Evolutionary conservation across 306 rosid genomes (phyloP).

Genomic region (Morella rubra): DNA sequence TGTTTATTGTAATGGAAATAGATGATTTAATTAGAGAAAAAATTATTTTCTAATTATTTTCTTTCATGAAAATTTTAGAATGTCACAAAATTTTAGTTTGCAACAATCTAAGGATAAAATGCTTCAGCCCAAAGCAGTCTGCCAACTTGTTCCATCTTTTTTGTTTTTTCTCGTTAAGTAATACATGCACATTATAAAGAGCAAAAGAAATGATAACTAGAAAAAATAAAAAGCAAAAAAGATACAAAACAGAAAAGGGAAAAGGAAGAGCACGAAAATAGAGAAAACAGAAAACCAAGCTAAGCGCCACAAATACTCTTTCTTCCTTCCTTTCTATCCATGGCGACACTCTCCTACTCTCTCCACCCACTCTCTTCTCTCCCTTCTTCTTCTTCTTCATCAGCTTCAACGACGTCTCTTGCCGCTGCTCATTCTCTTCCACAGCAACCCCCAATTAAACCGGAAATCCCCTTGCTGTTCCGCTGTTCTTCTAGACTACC

Average conservation of each 20-base stretch:
- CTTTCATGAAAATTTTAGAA: no score
- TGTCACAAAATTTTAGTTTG: no score
- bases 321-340: conserved; percentile 39
- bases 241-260: no score
- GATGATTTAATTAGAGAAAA: no score
- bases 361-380: conserved; percentile 46
- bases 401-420: conserved; percentile 33
- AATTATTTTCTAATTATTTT: no score
- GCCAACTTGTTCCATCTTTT: no score
- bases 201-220: no score
- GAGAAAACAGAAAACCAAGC: neutral
- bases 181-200: no score
- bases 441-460: conserved; percentile 30
- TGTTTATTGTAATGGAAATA: no score
- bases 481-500: conserved; percentile 33
- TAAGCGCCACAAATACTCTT: conserved; percentile 31
- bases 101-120: no score
- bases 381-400: conserved; percentile 32
- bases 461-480: conserved; percentile 28
- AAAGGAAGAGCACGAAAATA: neutral
- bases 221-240: neutral
- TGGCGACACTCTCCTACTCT: conserved; percentile 58
- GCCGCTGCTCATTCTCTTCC: conserved; percentile 42
- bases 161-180: no score
- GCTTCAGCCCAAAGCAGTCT: no score